Base-by-base conservation (phyloP, 208 protist species). In the Leishmania mexicana region DNA sequence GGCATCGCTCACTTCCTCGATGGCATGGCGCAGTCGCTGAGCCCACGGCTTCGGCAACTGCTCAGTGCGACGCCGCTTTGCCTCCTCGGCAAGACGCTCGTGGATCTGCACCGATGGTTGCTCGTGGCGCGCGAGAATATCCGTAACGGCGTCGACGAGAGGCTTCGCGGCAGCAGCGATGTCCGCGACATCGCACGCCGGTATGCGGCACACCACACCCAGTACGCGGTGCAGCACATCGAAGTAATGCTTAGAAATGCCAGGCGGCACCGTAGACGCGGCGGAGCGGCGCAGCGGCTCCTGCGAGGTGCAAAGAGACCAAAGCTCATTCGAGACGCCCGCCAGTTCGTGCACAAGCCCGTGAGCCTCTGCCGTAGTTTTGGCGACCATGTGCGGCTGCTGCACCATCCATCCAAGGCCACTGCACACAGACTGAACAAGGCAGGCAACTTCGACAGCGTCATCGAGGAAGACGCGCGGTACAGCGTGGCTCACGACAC, bases 351-450 rank as follows among this genome's bases (percentile, higher is more conserved):
- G 77, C 57, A 97, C 65, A 17, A 82, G 74, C 54, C 51, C 35
- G 76, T 79, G 78, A 2, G 84, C 58, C 67, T 82, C 87, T 10
- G 76, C 49, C 40, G 84, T 81, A 42, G 62, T 68, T 2, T 78
- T 65, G 5, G 83, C 64, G 24, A 81, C 57, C 79, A 94, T 78
- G 49, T 89, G 79, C 1, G 83, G 81, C 77, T 94, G 85, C 83
- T 92, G 79, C 62, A 78, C 38, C 83, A 97, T 89, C 92, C 92
- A 94, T 58, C 82, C 57, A 28, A 93, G 83, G 8, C 91, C 74
- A 17, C 86, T 86, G 74, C 87, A 84, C 38, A 95, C 81, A 35
- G 84, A 81, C 79, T 95, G 92, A 28, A 88, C 81, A 28, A 89
- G 80, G 47, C 90, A 91, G 71, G 87, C 93, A 31, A 93, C 47